These are phyloP conservation scores for Stropharia rugosoannulata DNA, from an alignment of 768 basidiomycete species.

Conservation along the genomic window DNA sequence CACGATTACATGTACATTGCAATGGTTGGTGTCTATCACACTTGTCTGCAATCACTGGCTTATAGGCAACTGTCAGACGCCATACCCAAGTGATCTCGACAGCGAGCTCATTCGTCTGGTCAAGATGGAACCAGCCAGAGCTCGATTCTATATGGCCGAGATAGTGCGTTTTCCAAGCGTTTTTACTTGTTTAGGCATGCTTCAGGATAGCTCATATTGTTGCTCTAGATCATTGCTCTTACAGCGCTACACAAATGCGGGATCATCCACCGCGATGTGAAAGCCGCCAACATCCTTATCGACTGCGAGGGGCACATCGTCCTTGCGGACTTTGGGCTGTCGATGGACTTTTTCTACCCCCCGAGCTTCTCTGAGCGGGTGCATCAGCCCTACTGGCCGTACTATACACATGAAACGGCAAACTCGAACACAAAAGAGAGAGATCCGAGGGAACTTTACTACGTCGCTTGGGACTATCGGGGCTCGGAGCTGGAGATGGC, in stretches of 20 bases:
- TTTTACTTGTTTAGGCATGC: background rate
- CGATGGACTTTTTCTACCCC: slow-evolving; percentile 23
- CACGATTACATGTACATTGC: slow-evolving; percentile 22
- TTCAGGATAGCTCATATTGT: background rate
- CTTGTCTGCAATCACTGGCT: background rate
- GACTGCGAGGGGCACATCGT: slow-evolving; percentile 29
- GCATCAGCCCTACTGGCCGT: slow-evolving; percentile 33
- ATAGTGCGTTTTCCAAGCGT: slow-evolving; percentile 22
- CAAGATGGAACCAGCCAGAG: slow-evolving; percentile 19
- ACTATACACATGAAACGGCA: slow-evolving; percentile 19
- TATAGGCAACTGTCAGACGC: slow-evolving; percentile 12
- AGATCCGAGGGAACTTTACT: slow-evolving; percentile 22
- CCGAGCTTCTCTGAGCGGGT: slow-evolving; percentile 26
- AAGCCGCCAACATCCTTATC: slow-evolving; percentile 31
- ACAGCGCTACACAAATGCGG: slow-evolving; percentile 29
- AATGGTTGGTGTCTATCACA: slow-evolving; percentile 17
- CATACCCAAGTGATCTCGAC: slow-evolving; percentile 29
- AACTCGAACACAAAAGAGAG: slow-evolving; percentile 18
- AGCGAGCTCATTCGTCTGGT: slow-evolving; percentile 27
- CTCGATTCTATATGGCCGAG: slow-evolving; percentile 34
- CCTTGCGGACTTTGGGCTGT: slow-evolving; percentile 31
- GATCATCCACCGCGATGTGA: slow-evolving; percentile 34
- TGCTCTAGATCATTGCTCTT: slow-evolving; percentile 28
- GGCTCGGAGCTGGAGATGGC: slow-evolving; percentile 33
- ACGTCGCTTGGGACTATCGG: slow-evolving; percentile 24